Evolutionary conservation across 176 grass and related monocot genomes (phyloP), one percentile per base, ranked within the genome.

Genomic region (Luzula sylvatica): DNA sequence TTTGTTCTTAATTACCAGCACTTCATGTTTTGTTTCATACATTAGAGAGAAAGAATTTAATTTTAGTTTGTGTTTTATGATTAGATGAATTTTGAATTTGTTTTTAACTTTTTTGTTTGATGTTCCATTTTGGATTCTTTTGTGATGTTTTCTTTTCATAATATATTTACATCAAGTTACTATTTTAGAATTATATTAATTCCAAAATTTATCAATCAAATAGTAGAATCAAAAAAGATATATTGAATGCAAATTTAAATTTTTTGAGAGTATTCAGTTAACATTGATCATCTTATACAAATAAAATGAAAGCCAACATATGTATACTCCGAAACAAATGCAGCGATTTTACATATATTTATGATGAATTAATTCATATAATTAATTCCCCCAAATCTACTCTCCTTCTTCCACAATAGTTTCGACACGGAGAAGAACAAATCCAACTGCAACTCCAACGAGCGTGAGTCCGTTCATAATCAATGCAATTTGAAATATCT

Each of bases 351-450:
- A 18, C 57, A 64, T 49, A 50, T 35, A 42, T 25, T 26, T 26
- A 17, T 12, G 24, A n/a, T n/a, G n/a, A n/a, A n/a, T n/a, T 35
- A 7, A 35, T 35, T 9, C 30, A 35, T 13, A 15, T 19, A 18
- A 35, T 9, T 14, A 22, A 3, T 17, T 52, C 8, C n/a, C 16
- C 14, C 28, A 14, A 20, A 46, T 23, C 59, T 98, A 42, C 42
- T 98, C 93, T 52, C 78, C 15, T 69, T 98, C 81, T 81, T 98
- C 93, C 50, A 80, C 23, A 62, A 58, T 19, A 3, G 86, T 55
- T 69, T 98, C 86, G 15, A 82, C 16, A 55, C 92, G 74, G 38
- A 98, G 92, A 47, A 90, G 92, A 21, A 98, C 75, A 58, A 98
- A 98, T 1, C 81, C 92, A 55, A 98, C 74, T 42, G 86, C 92